Base-by-base conservation (phyloP, 805 yeast species). In the Komagataella pseudopastoris region DNA sequence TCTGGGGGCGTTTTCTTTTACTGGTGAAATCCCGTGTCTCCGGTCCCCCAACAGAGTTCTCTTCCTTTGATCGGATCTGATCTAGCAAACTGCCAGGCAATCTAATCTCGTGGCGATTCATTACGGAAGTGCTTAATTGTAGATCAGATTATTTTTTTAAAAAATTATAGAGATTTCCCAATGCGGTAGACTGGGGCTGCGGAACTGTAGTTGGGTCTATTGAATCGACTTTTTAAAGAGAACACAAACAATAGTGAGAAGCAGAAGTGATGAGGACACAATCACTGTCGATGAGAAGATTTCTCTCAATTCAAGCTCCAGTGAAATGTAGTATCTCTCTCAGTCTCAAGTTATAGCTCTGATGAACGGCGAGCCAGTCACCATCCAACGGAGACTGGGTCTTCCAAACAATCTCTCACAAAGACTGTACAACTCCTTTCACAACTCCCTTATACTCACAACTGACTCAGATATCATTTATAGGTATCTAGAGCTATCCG, bases 51-150 rank as follows among this genome's bases (percentile, higher is more conserved):
- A 59, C 64, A 12, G 69, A 68, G 23, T 58, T 60, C 22, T 66
- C 69, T 8, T 60, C 70, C 10, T 59, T 64, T 17, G 60, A 61
- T 44, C 68, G 60, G 48, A 74, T 71, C 55, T 65, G 69, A 51
- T 74, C 77, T 39, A 74, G 58, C 47, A 74, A 56, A 23, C 60
- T 64, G 14, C 74, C 74, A 1, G 78, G 78, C 48, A 74, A 63
- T 47, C 67, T 65, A 46, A 72, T 68, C n/a, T 64, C 64, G 49
- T 63, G 71, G 22, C 55, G 55, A 48, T 57, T 55, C 50, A 30
- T 30, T 7, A 30, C 14, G 39, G 39, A 30, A 10, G 14, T 12
- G 14, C 14, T 30, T 30, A 8, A 14, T 30, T 10, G 39, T 8
- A 30, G n/a, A 6, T 7, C 14, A 30, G 14, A 30, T 7, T 30